Conservation (phyloP, 1,139 yeast species). For the Yamadazyma dushanensis region DNA sequence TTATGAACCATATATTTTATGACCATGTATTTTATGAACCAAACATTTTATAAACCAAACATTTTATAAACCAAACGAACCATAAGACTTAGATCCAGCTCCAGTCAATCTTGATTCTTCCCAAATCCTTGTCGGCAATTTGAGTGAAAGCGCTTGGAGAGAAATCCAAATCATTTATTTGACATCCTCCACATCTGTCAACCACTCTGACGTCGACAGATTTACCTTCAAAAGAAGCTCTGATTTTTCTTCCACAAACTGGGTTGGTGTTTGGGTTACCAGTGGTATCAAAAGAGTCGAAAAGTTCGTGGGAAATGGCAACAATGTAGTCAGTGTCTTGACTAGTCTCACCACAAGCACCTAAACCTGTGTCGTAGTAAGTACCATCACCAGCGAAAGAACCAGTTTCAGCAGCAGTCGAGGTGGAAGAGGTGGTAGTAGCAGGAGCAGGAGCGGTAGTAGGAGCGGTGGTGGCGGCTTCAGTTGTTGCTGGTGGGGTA, state of each 20-base stretch:
- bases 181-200: constrained; percentile 45
- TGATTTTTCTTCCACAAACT: constrained; percentile 43
- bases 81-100: constrained; percentile 21
- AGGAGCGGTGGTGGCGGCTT: constrained; percentile 18
- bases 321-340: constrained; percentile 49
- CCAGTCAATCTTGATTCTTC: constrained; percentile 47
- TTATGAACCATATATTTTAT: too few species aligned
- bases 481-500: constrained; percentile 19
- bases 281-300: constrained; percentile 27
- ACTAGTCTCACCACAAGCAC: constrained; percentile 59
- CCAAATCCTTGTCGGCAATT: constrained; percentile 39
- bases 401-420: constrained; percentile 18
- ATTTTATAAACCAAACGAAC: background rate
- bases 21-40: background rate
- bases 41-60: too few species aligned
- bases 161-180: constrained; percentile 39
- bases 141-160: constrained; percentile 44
- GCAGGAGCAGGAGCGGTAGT: constrained; percentile 24
- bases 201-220: constrained; percentile 45
- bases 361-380: constrained; percentile 56
- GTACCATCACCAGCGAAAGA: constrained; percentile 56
- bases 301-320: constrained; percentile 40
- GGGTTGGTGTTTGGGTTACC: constrained; percentile 45
- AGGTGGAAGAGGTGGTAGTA: constrained; percentile 19
- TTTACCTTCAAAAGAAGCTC: constrained; percentile 38